Percentiles rank a stretch among this genome's conserved stretches.
phyloP scores from a whole-genome alignment of 495 filamentous ascomycete genomes.

The Xylaria cubensis region DNA sequence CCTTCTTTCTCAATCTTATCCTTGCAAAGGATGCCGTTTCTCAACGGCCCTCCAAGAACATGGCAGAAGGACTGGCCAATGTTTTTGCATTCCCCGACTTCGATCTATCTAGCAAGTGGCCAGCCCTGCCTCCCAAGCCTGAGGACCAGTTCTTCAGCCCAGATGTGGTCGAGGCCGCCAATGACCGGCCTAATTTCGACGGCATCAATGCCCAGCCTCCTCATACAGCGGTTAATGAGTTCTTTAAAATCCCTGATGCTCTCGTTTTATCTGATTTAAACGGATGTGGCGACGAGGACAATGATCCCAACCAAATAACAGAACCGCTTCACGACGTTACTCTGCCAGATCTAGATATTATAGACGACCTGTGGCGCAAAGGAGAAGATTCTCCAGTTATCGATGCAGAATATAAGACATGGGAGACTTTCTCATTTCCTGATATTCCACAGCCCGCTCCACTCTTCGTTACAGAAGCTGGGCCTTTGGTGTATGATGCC shows the following conservation, averaged over 20 bases:
- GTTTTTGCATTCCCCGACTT: slow-evolving; percentile 77
- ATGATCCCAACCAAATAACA: slow-evolving; percentile 27
- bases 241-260: slow-evolving; percentile 51
- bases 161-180: slow-evolving; percentile 10
- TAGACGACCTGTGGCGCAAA: slow-evolving; percentile 64
- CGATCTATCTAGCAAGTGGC: slow-evolving; percentile 55
- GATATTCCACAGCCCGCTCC: slow-evolving; percentile 52
- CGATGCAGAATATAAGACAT: slow-evolving; percentile 63
- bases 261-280: slow-evolving; percentile 44
- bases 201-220: slow-evolving; percentile 24
- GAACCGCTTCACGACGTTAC: slow-evolving; percentile 38
- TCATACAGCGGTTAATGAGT: slow-evolving; percentile 38
- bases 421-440: slow-evolving; percentile 70
- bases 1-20: neutral
- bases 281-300: slow-evolving; percentile 30
- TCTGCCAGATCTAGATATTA: slow-evolving; percentile 36
- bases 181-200: slow-evolving; percentile 18
- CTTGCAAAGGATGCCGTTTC: slow-evolving; percentile 29
- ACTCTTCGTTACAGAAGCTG: slow-evolving; percentile 79
- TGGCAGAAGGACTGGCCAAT: slow-evolving; percentile 59
- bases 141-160: slow-evolving; percentile 34
- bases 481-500: slow-evolving; percentile 75
- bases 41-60: slow-evolving; percentile 27
- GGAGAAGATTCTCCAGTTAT: slow-evolving; percentile 38
- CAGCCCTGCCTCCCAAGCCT: slow-evolving; percentile 35